Percentiles rank a stretch among this genome's conserved stretches.
These are phyloP conservation scores for Firmiana major DNA, from an alignment of 345 rosid species.

Conservation along the genomic window DNA sequence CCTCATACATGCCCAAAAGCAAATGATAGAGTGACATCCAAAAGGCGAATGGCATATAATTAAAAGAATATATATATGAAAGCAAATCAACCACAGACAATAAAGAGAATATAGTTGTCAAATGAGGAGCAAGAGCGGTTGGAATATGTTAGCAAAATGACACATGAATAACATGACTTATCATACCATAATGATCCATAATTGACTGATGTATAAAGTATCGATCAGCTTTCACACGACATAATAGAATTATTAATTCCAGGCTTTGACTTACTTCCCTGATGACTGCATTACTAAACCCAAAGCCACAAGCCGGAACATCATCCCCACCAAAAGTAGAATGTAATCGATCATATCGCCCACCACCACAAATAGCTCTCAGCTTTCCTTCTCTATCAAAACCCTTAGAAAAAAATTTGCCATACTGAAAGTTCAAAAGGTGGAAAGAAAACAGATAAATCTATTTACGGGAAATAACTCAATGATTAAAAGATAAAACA, in stretches of 20 bases:
- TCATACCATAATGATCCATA: not conserved
- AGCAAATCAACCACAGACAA: not conserved
- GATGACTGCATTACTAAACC: constrained; percentile 94
- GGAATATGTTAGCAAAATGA: not conserved
- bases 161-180: not conserved
- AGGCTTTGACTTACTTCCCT: constrained; percentile 61
- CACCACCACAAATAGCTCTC: constrained; percentile 95
- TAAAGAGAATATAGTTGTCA: not conserved
- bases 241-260: not conserved
- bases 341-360: constrained; percentile 76
- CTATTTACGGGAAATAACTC: not conserved
- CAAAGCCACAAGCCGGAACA: constrained; percentile 95
- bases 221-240: not conserved
- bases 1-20: not conserved
- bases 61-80: not conserved
- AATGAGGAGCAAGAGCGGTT: not conserved
- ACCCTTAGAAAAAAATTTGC: constrained; percentile 40
- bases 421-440: not conserved
- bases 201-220: not conserved
- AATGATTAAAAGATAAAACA: not conserved
- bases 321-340: constrained; percentile 95
- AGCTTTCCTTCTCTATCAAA: constrained; percentile 81
- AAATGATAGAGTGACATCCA: not conserved
- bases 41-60: not conserved
- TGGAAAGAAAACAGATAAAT: not conserved